phyloP scores from a whole-genome alignment of 495 filamentous ascomycete genomes.

The Hyphodiscus hymeniophilus region DNA sequence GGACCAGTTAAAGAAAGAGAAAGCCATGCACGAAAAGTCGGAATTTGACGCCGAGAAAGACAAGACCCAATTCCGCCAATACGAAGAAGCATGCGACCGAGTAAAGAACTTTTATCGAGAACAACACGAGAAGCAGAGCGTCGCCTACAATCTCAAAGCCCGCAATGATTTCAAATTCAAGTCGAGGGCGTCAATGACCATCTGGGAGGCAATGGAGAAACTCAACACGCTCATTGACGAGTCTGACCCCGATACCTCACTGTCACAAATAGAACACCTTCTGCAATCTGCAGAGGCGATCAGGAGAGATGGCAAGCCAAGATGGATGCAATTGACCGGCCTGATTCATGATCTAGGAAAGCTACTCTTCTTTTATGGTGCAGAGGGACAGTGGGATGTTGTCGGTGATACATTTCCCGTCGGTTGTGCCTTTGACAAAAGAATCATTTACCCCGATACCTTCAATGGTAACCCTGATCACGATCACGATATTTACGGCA shows the following conservation, averaged over 20 bases:
- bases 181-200: conserved; percentile 62
- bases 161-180: conserved; percentile 62
- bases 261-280: conserved; percentile 82
- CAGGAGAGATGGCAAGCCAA: conserved; percentile 77
- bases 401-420: conserved; percentile 90
- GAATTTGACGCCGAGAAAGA: conserved; percentile 70
- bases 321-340: conserved; percentile 87
- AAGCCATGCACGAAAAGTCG: conserved; percentile 51
- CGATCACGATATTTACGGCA: conserved; percentile 56
- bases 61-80: conserved; percentile 74
- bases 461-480: conserved; percentile 63
- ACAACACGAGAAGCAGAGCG: conserved; percentile 78
- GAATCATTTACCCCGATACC: conserved; percentile 70
- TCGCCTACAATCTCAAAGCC: conserved; percentile 72
- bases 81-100: conserved; percentile 66
- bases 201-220: conserved; percentile 88
- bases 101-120: conserved; percentile 79
- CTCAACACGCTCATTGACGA: conserved; percentile 85
- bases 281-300: conserved; percentile 84
- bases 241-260: conserved; percentile 76
- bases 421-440: conserved; percentile 70
- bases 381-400: conserved; percentile 83
- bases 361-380: conserved; percentile 75
- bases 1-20: conserved; percentile 39
- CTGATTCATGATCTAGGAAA: conserved; percentile 90